Conservation (phyloP, 306 rosid species). For the Erythrophleum fordii region DNA sequence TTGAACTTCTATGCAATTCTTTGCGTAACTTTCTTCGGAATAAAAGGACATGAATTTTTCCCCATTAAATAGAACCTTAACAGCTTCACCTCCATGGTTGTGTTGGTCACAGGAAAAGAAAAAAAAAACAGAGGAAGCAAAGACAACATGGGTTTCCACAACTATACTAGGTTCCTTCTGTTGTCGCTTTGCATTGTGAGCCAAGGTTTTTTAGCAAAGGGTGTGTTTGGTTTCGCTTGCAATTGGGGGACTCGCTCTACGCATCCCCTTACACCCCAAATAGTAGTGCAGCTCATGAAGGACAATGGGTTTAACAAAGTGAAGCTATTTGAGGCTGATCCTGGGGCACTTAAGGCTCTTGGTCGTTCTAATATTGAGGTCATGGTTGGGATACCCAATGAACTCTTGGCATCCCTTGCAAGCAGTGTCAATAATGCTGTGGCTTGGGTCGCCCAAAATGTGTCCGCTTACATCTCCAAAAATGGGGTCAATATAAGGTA, state of each 20-base stretch:
- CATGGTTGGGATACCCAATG: slow-evolving; percentile 92
- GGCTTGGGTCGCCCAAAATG: slow-evolving; percentile 80
- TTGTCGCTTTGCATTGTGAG: slow-evolving; percentile 53
- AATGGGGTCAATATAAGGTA: slow-evolving; percentile 79
- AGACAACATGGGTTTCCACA: slow-evolving; percentile 56
- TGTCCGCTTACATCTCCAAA: slow-evolving; percentile 70
- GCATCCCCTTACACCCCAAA: slow-evolving; percentile 68
- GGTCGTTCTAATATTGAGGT: slow-evolving; percentile 79
- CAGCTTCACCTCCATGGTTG: slow-evolving; percentile 35
- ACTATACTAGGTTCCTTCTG: slow-evolving; percentile 26
- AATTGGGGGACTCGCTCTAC: slow-evolving; percentile 88
- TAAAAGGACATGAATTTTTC: slow-evolving; percentile 42
- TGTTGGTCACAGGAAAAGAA: background rate
- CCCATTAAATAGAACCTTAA: slow-evolving; percentile 4
- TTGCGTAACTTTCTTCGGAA: slow-evolving; percentile 61
- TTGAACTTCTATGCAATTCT: slow-evolving; percentile 57
- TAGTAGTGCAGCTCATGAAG: slow-evolving; percentile 71
- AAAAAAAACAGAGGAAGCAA: slow-evolving; percentile 6
- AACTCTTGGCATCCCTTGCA: slow-evolving; percentile 72
- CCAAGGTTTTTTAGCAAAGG: slow-evolving; percentile 42
- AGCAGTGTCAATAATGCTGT: slow-evolving; percentile 64
- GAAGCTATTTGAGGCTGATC: slow-evolving; percentile 92
- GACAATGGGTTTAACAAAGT: slow-evolving; percentile 88
- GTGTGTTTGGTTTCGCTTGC: slow-evolving; percentile 63
- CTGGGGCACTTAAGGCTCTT: slow-evolving; percentile 74